Evolutionary conservation across 2,329 filamentous ascomycete genomes (phyloP), one percentile per base, ranked within the genome.

Genomic region (Lachnellula suecica): DNA sequence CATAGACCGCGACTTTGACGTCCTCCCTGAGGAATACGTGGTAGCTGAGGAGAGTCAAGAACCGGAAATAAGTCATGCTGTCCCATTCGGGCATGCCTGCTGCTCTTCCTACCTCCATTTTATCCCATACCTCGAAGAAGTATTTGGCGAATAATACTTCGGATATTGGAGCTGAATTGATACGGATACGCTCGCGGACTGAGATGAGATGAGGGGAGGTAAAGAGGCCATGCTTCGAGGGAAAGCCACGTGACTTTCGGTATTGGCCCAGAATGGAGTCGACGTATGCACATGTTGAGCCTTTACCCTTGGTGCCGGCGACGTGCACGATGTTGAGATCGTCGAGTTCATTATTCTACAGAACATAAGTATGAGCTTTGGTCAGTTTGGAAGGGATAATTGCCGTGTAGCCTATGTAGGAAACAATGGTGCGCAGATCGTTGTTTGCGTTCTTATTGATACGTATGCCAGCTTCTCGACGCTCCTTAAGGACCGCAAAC

Each of bases 381-480:
- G 25, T 42, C 19, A 7, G n/a, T 4, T 45, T 8, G 37, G 19
- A n/a, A 3, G 9, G 7, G 15, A 10, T 22, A 4, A 67, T 55
- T 63, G 77, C 74, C 71, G 88, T 76, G 69, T 96, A 92, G 59
- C 91, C 91, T 64, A 94, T 84, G 59, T 86, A 87, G 51, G 77
- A 74, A 65, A 90, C 82, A 79, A 90, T 96, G 54, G 84, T 80
- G 59, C 83, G 79, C 83, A 95, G 95, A 70, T 96, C 89, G 2
- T 83, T 81, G 44, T 94, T 84, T 8, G 88, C 81, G 51, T 78
- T 76, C 54, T 83, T 77, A 70, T 94, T 88, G 64, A 89, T 84
- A 24, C 78, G 81, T 57, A 84, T 75, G 19, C 90, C 88, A 17
- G 87, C 87, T 68, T 89, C 89, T 49, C 84, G 81, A 47, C 94